These are phyloP conservation scores for Fraxinus anomala DNA, from an alignment of 257 asterid species.

Conservation along the genomic window DNA sequence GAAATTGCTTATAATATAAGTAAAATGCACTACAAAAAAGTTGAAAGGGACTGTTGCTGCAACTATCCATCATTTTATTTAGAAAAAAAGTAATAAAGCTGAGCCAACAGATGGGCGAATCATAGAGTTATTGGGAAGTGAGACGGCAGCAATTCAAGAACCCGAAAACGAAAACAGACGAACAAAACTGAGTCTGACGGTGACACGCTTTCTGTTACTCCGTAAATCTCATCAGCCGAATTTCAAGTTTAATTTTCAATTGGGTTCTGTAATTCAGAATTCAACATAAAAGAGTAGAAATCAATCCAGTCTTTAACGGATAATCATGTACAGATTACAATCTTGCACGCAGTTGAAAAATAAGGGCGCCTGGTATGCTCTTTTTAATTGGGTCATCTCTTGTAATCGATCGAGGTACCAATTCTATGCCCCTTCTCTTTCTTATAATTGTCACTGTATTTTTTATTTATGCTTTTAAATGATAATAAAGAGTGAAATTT, in stretches of 20 bases:
- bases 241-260: not conserved
- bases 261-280: not conserved
- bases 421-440: not conserved
- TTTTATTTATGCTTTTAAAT: not conserved
- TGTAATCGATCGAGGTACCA: constrained; percentile 43
- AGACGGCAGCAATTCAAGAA: not conserved
- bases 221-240: not conserved
- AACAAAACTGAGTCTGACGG: not conserved
- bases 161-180: not conserved
- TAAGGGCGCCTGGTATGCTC: constrained; percentile 32
- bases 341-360: constrained; percentile 43
- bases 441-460: not conserved
- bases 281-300: not conserved
- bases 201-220: not conserved
- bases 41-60: no score
- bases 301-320: not conserved
- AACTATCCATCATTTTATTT: no score
- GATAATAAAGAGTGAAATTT: not conserved
- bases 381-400: constrained; percentile 26
- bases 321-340: constrained; percentile 44
- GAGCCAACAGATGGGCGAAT: not conserved
- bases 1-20: no score
- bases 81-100: no score
- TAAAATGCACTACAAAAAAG: no score
- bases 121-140: not conserved